phyloP scores from a whole-genome alignment of 129 eudicot genomes.

The Lactuca saligna region DNA sequence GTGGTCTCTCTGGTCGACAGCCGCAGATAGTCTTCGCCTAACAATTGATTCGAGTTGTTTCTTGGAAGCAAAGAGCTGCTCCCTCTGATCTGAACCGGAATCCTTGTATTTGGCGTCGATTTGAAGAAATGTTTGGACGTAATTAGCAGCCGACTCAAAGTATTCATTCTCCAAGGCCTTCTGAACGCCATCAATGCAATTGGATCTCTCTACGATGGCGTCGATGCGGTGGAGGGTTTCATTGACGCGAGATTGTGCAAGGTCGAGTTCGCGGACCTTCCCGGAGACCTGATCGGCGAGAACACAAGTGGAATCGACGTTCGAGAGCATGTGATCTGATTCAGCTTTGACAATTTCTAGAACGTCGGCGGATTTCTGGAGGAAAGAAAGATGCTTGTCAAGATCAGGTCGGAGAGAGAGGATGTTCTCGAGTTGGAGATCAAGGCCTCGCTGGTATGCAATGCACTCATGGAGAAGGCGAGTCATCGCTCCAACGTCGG shows the following conservation, averaged over 20 bases:
- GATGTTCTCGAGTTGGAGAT: slow-evolving; percentile 51
- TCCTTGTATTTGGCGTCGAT: slow-evolving; percentile 60
- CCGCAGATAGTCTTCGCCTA: slow-evolving; percentile 39
- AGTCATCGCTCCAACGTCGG: slow-evolving; percentile 75
- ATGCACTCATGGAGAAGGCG: slow-evolving; percentile 84
- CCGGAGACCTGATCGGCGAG: slow-evolving; percentile 77
- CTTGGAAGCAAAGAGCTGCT: slow-evolving; percentile 58
- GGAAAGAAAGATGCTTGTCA: slow-evolving; percentile 53
- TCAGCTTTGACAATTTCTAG: slow-evolving; percentile 62
- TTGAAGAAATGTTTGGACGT: slow-evolving; percentile 51
- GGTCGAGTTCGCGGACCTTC: slow-evolving; percentile 79
- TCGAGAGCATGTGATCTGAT: slow-evolving; percentile 55
- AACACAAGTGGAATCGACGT: slow-evolving; percentile 56
- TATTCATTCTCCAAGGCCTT: slow-evolving; percentile 58
- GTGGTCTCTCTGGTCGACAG: slow-evolving; percentile 66
- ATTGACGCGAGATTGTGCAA: slow-evolving; percentile 73
- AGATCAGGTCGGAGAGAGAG: slow-evolving; percentile 70
- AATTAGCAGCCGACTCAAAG: slow-evolving; percentile 58
- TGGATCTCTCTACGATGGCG: slow-evolving; percentile 62
- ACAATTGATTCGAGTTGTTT: slow-evolving; percentile 57
- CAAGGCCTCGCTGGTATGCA: slow-evolving; percentile 76
- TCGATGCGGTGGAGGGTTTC: slow-evolving; percentile 62
- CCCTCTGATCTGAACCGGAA: slow-evolving; percentile 60
- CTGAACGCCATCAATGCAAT: slow-evolving; percentile 63
- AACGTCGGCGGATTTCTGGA: slow-evolving; percentile 56